A percentile compares a stretch with the other conserved stretches of the same genome.
These are phyloP conservation scores for Aspergillus phoenicis DNA, from an alignment of 2,329 filamentous ascomycete genomes.

Conservation along the genomic window DNA sequence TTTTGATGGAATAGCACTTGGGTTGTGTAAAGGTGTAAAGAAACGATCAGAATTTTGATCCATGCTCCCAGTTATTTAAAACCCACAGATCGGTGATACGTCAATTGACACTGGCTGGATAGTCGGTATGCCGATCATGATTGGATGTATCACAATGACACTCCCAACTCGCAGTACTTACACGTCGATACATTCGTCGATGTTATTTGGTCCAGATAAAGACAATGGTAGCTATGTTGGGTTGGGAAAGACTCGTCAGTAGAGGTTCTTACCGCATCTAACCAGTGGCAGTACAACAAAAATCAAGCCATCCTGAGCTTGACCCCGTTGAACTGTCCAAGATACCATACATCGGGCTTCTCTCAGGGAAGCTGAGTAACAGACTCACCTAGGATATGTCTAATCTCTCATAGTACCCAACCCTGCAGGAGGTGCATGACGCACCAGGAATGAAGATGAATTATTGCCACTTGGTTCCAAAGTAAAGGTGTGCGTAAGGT, in stretches of 20 bases:
- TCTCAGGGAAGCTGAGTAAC: not conserved
- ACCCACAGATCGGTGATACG: not conserved
- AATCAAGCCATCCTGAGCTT: not conserved
- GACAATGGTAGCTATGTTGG: not conserved
- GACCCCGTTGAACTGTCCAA: not conserved
- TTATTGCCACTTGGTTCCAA: not conserved
- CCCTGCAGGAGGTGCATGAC: not conserved
- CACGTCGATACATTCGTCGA: not conserved
- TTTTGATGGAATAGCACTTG: not conserved
- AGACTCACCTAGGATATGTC: not conserved
- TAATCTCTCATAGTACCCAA: not conserved
- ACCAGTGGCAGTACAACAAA: not conserved
- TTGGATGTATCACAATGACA: not conserved
- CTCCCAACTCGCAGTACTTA: not conserved
- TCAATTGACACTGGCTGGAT: not conserved
- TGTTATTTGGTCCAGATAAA: not conserved
- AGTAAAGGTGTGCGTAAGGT: not conserved
- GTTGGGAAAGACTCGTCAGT: not conserved
- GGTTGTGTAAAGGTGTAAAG: not conserved
- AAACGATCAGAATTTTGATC: not conserved
- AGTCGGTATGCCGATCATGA: not conserved
- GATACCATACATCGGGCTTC: not conserved
- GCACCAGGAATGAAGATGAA: not conserved
- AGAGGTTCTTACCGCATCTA: not conserved
- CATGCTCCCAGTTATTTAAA: not conserved